phyloP scores from a whole-genome alignment of 2,329 filamentous ascomycete genomes.

The Sordariomycetes sp. region DNA sequence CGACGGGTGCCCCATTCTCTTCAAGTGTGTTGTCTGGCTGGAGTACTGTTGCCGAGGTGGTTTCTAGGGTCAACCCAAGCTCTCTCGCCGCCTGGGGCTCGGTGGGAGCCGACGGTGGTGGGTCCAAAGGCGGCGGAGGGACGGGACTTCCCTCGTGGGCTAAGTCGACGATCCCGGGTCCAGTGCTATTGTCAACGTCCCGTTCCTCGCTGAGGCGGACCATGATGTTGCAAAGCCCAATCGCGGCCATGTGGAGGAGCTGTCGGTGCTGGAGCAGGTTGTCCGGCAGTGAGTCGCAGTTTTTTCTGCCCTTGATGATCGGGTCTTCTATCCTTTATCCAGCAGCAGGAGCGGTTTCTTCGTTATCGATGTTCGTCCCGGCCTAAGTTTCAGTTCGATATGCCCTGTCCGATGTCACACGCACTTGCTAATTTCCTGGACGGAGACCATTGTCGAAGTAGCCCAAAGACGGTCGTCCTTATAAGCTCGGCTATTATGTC shows the following conservation, averaged over 20 bases:
- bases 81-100: not conserved
- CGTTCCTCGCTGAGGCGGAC: not conserved
- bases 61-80: not conserved
- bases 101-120: not conserved
- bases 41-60: not conserved
- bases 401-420: not conserved
- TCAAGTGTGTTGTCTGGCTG: not conserved
- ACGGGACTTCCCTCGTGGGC: not conserved
- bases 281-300: not conserved
- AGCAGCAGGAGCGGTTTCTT: not conserved
- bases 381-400: not conserved
- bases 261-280: not conserved
- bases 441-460: not conserved
- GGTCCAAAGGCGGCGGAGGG: not conserved
- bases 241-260: not conserved
- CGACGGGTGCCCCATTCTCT: not conserved
- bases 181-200: not conserved
- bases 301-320: not conserved
- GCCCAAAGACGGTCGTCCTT: not conserved
- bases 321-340: not conserved
- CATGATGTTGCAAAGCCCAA: not conserved
- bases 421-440: not conserved
- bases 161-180: not conserved
- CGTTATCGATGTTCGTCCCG: not conserved
- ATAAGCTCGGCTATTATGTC: not conserved